Evolutionary conservation across 495 filamentous ascomycete species (phyloP), one percentile per base, ranked within the genome.

Genomic region (Neurospora tetrasperma): DNA sequence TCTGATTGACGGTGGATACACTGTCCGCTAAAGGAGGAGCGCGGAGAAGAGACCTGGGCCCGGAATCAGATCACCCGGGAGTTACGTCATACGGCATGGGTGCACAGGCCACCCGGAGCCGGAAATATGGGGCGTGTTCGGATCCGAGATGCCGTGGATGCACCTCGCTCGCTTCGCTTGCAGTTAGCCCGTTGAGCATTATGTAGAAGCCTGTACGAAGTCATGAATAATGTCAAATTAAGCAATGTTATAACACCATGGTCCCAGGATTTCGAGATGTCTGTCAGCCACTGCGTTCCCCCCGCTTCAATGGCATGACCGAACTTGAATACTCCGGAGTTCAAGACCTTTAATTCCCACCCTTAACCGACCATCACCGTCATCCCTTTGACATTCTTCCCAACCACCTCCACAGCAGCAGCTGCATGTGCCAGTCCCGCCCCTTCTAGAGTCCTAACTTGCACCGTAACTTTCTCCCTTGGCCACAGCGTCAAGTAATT

Each of bases 401-500:
- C 79, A 4, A 41, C 40, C 16, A 77, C 48, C 16, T 69, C 5
- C 35, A 38, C 27, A 31, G 78, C 73, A 5, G 41, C 54, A 5
- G 44, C 27, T 23, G 78, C 73, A 5, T 27, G 44, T 5, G 44
- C 44, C 2, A 72, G 74, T 44, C 72, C 43, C 1, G 31, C 66
- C 2, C 31, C 46, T 0, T 16, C 44, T 5, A 74, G 16, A 0
- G 27, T 9, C n/a, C 14, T 73, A 12, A 70, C 74, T 2, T 18
- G 71, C 66, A 78, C 11, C 0, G 16, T 74, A 2, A 89, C 27
- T 70, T 80, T 86, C 79, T 91, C 89, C 16, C 80, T 75, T 6
- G 89, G 88, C 80, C 85, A 89, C 12, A 91, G 77, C 1, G 89
- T 89, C 16, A 90, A 80, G 73, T 91, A 91, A 69, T 91, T 90